Evolutionary conservation across 805 yeast genomes (phyloP), one percentile per base, ranked within the genome.

Genomic region (Metschnikowia matae): DNA sequence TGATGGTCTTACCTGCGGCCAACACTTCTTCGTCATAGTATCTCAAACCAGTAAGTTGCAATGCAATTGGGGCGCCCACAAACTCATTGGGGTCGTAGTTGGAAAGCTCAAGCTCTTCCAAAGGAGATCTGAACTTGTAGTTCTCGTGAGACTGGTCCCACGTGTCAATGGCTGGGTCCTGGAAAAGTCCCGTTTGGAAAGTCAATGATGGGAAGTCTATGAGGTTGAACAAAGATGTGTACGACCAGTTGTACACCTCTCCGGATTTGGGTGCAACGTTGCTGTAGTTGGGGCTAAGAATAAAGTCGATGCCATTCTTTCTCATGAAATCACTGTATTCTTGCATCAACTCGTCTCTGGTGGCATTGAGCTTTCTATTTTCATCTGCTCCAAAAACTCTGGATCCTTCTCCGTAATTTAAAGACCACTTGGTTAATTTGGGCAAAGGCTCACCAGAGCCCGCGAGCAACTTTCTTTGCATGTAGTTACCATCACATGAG

Each of bases 161-260:
- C 37, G 66, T 57, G 62, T 84, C 90, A 37, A 76, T 53, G 6
- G 54, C 52, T 31, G 83, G 80, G 63, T 84, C 87, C 61, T 77
- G 86, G 55, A 64, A 70, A 55, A 83, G 66, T 8, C 87, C 82
- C 4, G 88, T 77, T 59, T 86, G 89, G 68, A 81, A 71, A 1
- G 77, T 74, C 53, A 84, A 79, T 37, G 83, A 80, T 39, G 95
- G 90, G 61, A 81, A 74, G 65, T 87, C 95, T 54, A 85, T 66
- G 51, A 86, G 62, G 68, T 87, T 87, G 80, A 82, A 87, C 54
- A 85, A 74, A 2, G 89, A 70, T 5, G 92, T 85, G 72, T 87
- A 87, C 3, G 91, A 86, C 91, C 94, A 87, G 67, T 85, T 85
- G 64, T 78, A 80, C 6, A 85, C 77, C 46, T 77, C 73, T 44